Percentiles rank a stretch among this genome's conserved stretches.
Evolutionary conservation across 2,329 filamentous ascomycete species (phyloP).

Genomic region (Aspergillus unguis): DNA sequence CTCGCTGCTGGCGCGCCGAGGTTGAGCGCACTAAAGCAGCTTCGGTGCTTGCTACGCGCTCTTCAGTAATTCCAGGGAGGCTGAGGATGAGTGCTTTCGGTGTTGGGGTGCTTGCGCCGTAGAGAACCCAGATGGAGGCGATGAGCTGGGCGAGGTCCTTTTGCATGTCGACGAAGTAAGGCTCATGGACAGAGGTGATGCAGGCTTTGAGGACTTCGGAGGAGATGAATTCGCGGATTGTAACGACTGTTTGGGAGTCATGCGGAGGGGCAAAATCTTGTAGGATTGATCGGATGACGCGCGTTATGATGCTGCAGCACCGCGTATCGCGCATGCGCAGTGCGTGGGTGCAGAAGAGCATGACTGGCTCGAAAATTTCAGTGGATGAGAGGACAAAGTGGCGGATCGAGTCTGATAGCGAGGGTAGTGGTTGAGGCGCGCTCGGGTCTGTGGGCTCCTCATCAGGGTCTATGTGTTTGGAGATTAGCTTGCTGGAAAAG

Average conservation of each 20-base stretch:
- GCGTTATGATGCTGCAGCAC: constrained; percentile 79
- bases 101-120: constrained; percentile 65
- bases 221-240: constrained; percentile 84
- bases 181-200: constrained; percentile 86
- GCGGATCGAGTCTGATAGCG: constrained; percentile 61
- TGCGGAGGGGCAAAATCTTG: constrained; percentile 65
- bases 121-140: constrained; percentile 76
- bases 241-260: constrained; percentile 53
- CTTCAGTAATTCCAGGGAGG: constrained; percentile 70
- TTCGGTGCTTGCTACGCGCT: constrained; percentile 64
- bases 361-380: constrained; percentile 77
- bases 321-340: constrained; percentile 86
- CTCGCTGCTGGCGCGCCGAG: constrained; percentile 70
- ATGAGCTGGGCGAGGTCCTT: constrained; percentile 87
- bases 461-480: constrained; percentile 32
- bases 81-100: constrained; percentile 73
- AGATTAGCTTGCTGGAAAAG: constrained; percentile 15
- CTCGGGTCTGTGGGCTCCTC: constrained; percentile 32
- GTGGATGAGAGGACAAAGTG: constrained; percentile 78
- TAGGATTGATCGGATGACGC: constrained; percentile 81
- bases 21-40: constrained; percentile 56
- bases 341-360: constrained; percentile 87
- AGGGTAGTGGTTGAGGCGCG: constrained; percentile 32
- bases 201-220: constrained; percentile 85
- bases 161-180: constrained; percentile 94